Percentiles rank a stretch among this genome's conserved stretches.
Conservation (phyloP, 2,329 filamentous ascomycete species). For the Hypomyces rosellus region DNA sequence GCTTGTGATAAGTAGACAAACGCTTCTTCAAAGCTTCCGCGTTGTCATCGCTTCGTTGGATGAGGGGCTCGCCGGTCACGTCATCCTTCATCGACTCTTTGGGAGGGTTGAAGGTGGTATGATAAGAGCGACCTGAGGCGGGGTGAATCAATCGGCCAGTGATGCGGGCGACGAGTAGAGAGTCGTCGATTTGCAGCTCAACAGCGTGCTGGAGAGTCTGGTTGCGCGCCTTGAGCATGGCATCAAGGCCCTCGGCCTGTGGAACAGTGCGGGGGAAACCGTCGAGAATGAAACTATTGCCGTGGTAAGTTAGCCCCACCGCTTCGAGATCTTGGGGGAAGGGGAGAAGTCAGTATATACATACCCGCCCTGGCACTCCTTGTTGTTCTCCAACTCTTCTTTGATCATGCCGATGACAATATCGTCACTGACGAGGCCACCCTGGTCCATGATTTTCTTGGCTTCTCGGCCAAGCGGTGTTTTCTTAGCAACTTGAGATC, state of each 20-base stretch:
- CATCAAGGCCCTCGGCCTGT: slow-evolving; percentile 89
- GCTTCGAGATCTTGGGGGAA: background rate
- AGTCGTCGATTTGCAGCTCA: slow-evolving; percentile 95
- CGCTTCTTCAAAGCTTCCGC: slow-evolving; percentile 94
- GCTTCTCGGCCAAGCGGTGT: slow-evolving; percentile 89
- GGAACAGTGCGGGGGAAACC: slow-evolving; percentile 96
- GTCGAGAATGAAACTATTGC: slow-evolving; percentile 86
- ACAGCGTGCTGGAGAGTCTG: slow-evolving; percentile 91
- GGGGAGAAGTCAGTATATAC: slow-evolving; percentile 1
- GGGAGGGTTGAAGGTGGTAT: slow-evolving; percentile 98
- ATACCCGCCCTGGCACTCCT: slow-evolving; percentile 94
- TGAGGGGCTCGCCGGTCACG: slow-evolving; percentile 89
- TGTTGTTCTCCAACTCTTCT: slow-evolving; percentile 88
- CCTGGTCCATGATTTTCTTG: slow-evolving; percentile 99
- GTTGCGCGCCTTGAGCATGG: slow-evolving; percentile 73
- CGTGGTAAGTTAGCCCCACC: background rate
- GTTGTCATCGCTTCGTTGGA: slow-evolving; percentile 96
- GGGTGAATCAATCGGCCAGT: slow-evolving; percentile 95
- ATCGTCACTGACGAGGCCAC: slow-evolving; percentile 94
- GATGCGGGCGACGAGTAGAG: slow-evolving; percentile 88
- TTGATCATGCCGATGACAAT: slow-evolving; percentile 99
- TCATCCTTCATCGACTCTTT: slow-evolving; percentile 94
- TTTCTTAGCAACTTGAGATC: slow-evolving; percentile 97
- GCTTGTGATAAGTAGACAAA: slow-evolving; percentile 83
- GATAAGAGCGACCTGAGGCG: slow-evolving; percentile 92